These are phyloP conservation scores for Gastrolobium villosum DNA, from an alignment of 306 rosid genomes.

Conservation along the genomic window DNA sequence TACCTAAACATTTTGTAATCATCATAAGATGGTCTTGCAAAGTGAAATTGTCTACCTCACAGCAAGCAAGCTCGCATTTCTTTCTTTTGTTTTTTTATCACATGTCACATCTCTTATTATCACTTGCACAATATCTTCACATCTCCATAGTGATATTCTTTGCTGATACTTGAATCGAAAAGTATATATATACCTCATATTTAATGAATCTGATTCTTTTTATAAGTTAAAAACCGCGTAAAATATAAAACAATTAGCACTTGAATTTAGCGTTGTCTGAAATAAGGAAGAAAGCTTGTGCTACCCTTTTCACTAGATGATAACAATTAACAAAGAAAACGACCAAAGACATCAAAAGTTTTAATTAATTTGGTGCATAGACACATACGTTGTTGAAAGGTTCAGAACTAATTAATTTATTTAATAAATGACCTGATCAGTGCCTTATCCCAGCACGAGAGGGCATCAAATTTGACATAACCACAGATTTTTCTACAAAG, in stretches of 20 bases:
- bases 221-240: background rate
- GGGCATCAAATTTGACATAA: constrained; percentile 28
- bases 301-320: constrained; percentile 16
- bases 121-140: background rate
- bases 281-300: background rate
- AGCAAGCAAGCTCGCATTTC: background rate
- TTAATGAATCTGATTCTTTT: background rate
- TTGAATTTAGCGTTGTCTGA: constrained; percentile 1
- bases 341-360: constrained; percentile 10
- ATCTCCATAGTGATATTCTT: background rate
- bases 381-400: constrained; percentile 16
- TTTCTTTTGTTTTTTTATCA: background rate
- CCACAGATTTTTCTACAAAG: constrained; percentile 1
- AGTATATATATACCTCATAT: background rate
- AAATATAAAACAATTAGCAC: background rate
- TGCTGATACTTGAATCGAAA: background rate
- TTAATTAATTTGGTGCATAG: constrained; percentile 9
- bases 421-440: constrained; percentile 18
- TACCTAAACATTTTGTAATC: background rate
- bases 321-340: constrained; percentile 7
- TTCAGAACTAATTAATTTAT: background rate
- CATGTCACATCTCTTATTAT: constrained; percentile 22
- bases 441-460: constrained; percentile 15
- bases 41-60: background rate
- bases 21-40: background rate